phyloP scores from a whole-genome alignment of 2,329 filamentous ascomycete species.

The Immersiporthe knoxdaviesiana region DNA sequence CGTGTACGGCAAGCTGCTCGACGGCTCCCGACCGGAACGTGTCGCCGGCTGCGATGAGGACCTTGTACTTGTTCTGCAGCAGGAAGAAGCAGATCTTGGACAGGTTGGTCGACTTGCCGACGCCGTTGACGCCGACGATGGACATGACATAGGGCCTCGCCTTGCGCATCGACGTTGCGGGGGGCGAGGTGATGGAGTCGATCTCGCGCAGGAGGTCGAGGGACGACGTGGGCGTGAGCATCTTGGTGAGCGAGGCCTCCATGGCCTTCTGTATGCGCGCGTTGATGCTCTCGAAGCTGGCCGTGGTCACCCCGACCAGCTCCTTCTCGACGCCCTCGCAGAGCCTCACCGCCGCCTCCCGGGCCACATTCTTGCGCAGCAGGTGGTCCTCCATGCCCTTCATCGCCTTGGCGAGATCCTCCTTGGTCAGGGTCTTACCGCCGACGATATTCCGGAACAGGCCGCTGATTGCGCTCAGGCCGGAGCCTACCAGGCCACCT shows the following conservation, averaged over 20 bases:
- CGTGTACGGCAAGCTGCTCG: conserved; percentile 94
- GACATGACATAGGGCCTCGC: conserved; percentile 93
- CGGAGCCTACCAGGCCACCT: conserved; percentile 73
- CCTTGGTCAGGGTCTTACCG: conserved; percentile 86
- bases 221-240: conserved; percentile 92
- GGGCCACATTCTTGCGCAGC: conserved; percentile 92
- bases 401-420: conserved; percentile 88
- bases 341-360: conserved; percentile 87
- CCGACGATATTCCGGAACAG: conserved; percentile 95
- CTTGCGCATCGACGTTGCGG: conserved; percentile 63
- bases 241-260: conserved; percentile 90
- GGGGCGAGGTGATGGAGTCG: conserved; percentile 71
- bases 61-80: conserved; percentile 86
- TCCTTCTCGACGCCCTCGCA: conserved; percentile 92
- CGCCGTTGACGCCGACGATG: conserved; percentile 97
- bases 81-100: conserved; percentile 99
- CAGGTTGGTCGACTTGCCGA: conserved; percentile 96
- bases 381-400: conserved; percentile 96
- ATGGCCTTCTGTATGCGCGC: conserved; percentile 82
- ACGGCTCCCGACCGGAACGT: conserved; percentile 97
- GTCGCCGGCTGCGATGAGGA: conserved; percentile 58
- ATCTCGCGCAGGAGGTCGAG: conserved; percentile 95
- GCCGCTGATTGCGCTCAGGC: conserved; percentile 80
- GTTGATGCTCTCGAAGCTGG: conserved; percentile 87
- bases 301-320: conserved; percentile 87